Conservation (phyloP, 2,329 filamentous ascomycete species). For the Fusarium bactridioides region DNA sequence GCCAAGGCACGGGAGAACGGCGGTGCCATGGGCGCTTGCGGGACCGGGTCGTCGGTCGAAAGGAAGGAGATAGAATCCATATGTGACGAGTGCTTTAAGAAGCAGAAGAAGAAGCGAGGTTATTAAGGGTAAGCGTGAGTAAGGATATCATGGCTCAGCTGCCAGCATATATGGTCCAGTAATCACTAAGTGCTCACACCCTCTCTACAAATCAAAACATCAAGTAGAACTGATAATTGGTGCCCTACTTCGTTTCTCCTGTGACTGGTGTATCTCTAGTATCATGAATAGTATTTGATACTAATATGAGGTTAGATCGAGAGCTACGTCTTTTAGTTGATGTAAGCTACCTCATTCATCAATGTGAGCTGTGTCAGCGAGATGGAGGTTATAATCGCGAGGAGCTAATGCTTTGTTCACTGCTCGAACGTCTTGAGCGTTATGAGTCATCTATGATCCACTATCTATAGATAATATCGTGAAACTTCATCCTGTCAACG, state of each 20-base stretch:
- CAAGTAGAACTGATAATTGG: too few species aligned
- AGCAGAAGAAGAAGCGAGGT: neutral
- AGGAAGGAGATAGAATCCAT: neutral
- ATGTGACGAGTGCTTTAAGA: neutral
- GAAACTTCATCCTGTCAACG: neutral
- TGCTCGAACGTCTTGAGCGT: neutral
- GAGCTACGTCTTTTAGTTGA: neutral
- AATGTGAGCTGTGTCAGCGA: rapidly evolving
- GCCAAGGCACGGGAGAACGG: neutral
- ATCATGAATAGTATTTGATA: conserved; percentile 33
- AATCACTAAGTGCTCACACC: neutral
- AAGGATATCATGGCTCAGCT: neutral
- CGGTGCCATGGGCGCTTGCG: neutral
- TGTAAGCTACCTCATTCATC: neutral
- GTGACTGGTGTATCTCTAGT: conserved; percentile 21
- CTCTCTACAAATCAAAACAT: too few species aligned
- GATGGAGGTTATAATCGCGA: neutral
- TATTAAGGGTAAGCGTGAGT: too few species aligned
- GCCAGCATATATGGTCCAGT: too few species aligned
- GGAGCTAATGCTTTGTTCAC: too few species aligned
- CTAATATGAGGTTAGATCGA: neutral
- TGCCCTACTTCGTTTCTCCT: conserved; percentile 10
- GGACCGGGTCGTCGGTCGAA: neutral
- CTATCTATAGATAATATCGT: neutral
- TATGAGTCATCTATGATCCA: neutral